Conservation (phyloP, 306 rosid genomes). For the Sesbania bispinosa region DNA sequence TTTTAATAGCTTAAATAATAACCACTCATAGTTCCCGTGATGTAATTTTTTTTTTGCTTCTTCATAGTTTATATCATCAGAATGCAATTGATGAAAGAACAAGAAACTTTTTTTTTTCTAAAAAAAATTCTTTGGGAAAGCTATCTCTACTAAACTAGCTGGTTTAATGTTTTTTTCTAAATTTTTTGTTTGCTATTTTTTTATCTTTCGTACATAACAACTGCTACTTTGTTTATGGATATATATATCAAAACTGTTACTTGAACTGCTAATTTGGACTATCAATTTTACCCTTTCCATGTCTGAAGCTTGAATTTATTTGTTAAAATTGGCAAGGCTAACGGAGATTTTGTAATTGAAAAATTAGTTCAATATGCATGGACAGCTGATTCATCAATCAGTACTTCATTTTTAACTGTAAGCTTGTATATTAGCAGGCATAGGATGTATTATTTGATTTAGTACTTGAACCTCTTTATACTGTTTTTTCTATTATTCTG, state of each 20-base stretch:
- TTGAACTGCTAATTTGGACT: neutral
- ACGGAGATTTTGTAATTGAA: conserved; percentile 13
- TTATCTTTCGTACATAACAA: neutral
- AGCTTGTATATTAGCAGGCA: conserved; percentile 12
- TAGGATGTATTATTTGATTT: conserved; percentile 10
- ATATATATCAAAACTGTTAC: conserved; percentile 6
- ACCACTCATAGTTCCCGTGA: neutral
- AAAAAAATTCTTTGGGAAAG: neutral
- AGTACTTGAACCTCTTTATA: neutral
- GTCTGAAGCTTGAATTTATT: conserved; percentile 9
- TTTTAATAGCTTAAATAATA: conserved; percentile 3
- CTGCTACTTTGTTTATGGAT: neutral
- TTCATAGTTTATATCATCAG: neutral
- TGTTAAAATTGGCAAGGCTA: conserved; percentile 15
- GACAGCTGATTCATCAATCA: neutral
- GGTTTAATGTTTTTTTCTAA: neutral
- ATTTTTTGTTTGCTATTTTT: neutral
- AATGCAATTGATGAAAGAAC: neutral
- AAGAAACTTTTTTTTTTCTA: conserved; percentile 8
- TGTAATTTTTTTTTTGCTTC: neutral
- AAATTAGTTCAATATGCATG: conserved; percentile 1
- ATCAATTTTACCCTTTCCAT: neutral
- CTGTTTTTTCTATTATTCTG: neutral
- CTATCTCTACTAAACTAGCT: conserved; percentile 13
- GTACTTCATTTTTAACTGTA: conserved; percentile 10